These are phyloP conservation scores for Tetramitus jugosus DNA, from an alignment of 208 protist genomes.

Conservation along the genomic window DNA sequence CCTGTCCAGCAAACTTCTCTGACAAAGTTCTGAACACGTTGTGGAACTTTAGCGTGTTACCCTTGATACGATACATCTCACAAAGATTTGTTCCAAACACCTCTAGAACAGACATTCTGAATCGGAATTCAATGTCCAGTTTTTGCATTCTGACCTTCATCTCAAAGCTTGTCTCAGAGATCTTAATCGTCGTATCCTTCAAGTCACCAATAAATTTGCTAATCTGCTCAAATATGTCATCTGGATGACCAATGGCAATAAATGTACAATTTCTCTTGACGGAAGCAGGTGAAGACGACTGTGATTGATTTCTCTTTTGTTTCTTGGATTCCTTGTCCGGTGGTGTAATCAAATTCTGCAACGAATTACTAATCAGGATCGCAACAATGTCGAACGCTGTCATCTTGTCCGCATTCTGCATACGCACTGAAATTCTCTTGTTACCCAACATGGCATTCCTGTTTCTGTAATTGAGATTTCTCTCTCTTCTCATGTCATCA, in stretches of 20 bases:
- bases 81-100: neutral
- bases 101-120: neutral
- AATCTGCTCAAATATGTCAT: neutral
- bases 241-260: neutral
- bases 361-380: too few species aligned
- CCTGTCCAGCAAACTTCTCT: neutral
- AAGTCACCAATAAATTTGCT: neutral
- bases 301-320: too few species aligned
- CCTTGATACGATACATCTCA: neutral
- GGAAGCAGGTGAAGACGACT: too few species aligned
- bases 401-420: conserved; percentile 6
- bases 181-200: neutral
- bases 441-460: neutral
- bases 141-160: neutral
- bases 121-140: neutral
- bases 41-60: neutral
- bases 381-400: conserved; percentile 4
- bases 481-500: too few species aligned
- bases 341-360: too few species aligned
- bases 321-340: too few species aligned
- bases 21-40: neutral
- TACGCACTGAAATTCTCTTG: neutral
- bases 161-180: neutral
- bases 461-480: too few species aligned
- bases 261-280: neutral